Evolutionary conservation across 2,329 filamentous ascomycete genomes (phyloP), one percentile per base, ranked within the genome.

Genomic region (Stachybotrys elegans): DNA sequence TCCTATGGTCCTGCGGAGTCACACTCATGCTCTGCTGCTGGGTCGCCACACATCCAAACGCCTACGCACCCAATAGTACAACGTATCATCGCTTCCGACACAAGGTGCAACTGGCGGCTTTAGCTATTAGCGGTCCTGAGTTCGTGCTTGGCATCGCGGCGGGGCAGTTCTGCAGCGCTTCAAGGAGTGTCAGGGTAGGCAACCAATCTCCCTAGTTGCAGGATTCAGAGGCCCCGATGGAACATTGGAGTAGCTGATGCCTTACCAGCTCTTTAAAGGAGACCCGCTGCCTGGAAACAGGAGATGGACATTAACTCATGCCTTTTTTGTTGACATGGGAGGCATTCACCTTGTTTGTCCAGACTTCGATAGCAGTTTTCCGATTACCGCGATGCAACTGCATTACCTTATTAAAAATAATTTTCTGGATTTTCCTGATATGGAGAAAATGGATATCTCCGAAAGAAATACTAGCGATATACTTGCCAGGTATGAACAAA

Each of bases 21-120:
- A 73, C 70, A 2, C 67, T 70, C 8, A 53, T 68, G 6, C 57
- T 73, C 0, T 72, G 67, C 48, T 60, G 55, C 22, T 72, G 67
- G 64, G 60, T 65, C 4, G 54, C 61, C 4, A 55, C 70, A 4
- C 64, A 61, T 46, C 60, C 67, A 6, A 69, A 71, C 32, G 51
- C 67, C 4, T 59, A 61, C 0, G 51, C 61, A 3, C 47, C 48
- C 0, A 54, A 53, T 3, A 61, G 68, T 46, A 57, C 50, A 12
- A 57, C 53, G 45, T 58, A 59, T 29, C 53, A 60, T 6, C 48
- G 50, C 12, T 44, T 63, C 17, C 22, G 54, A 4, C 60, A 66
- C 41, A 66, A 63, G 46, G 29, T 59, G 8, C 55, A 60, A 20
- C 52, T 68, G 31, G 60, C 66, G 22, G 43, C 53, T 14, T 56